Base-by-base conservation (phyloP, 805 yeast genomes). In the Teunomyces lycoperdinae region DNA sequence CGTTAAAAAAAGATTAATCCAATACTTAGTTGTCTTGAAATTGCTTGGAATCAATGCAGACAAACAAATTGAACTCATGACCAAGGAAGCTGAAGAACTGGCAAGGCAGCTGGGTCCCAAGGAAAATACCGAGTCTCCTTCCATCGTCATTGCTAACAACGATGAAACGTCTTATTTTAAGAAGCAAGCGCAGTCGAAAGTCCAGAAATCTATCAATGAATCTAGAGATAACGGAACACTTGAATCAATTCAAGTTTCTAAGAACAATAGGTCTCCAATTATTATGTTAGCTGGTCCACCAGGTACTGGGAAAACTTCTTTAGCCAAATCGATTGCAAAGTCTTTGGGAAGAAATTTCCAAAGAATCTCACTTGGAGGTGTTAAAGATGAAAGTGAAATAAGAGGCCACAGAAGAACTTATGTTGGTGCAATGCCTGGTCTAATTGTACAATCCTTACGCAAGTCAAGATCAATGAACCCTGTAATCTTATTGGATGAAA, bases 401-500 rank as follows among this genome's bases (percentile, higher is more conserved):
- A 77, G 96, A 52, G 97, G 96, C 1, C 97, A 89, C 64, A 74
- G 96, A 63, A 77, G 96, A 59, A 89, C 96, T 0, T 89, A 89
- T 62, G 91, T 89, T 33, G 96, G 96, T 5, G 89, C 96, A 1
- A 85, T 88, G 87, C 96, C 96, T 0, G 97, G 97, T 7, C 71
- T 86, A 41, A 70, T 89, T 26, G 78, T 87, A 28, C 91, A 85
- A 66, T 88, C 91, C 0, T 66, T 89, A 35, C 76, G 95, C 42
- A 86, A 85, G 57, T 81, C 89, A 0, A 80, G 87, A 11, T 74
- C 84, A 1, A 84, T 85, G 85, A 87, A 87, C 57, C 96, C 96
- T 0, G 87, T 89, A 14, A 84, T 89, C 48, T 70, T 89, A 44
- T 69, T 89, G 43, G 96, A 89, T 66, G 96, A 89, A 63, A 83